Percentiles rank a stretch among this genome's conserved stretches.
These are phyloP conservation scores for Carex kokanica DNA, from an alignment of 176 grass and related monocot species.

Conservation along the genomic window DNA sequence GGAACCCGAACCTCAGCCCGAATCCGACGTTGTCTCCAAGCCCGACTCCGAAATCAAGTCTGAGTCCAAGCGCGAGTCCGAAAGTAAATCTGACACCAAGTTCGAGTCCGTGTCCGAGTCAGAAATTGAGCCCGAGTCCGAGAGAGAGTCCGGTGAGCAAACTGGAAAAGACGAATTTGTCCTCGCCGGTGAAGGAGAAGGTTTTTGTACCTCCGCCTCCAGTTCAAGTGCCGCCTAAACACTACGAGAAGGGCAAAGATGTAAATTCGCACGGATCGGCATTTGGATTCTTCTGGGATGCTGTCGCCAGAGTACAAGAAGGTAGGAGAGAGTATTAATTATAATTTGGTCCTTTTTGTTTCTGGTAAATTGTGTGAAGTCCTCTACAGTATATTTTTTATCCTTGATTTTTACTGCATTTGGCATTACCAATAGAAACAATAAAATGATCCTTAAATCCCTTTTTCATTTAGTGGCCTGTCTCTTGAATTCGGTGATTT, in stretches of 20 bases:
- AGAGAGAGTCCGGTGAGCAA: slow-evolving; percentile 23
- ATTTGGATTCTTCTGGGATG: slow-evolving; percentile 85
- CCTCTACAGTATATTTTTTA: neutral
- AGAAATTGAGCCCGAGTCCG: slow-evolving; percentile 15
- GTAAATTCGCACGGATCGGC: slow-evolving; percentile 54
- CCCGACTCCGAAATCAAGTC: neutral
- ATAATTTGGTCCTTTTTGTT: slow-evolving; percentile 7
- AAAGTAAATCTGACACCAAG: neutral
- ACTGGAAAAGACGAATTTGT: slow-evolving; percentile 16
- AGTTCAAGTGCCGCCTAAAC: slow-evolving; percentile 70
- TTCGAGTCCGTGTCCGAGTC: slow-evolving; percentile 2
- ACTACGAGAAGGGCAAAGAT: slow-evolving; percentile 32
- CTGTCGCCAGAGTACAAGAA: slow-evolving; percentile 78
- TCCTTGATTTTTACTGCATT: slow-evolving; percentile 1
- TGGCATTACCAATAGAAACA: neutral
- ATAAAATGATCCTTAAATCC: neutral
- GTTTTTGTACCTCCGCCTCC: slow-evolving; percentile 23
- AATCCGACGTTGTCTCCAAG: slow-evolving; percentile 25
- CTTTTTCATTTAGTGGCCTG: neutral
- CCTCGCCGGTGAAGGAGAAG: slow-evolving; percentile 40
- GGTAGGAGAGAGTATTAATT: slow-evolving; percentile 30
- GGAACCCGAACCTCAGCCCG: slow-evolving; percentile 32
- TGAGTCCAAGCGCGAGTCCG: neutral
- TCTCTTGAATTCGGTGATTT: neutral
- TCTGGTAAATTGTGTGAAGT: neutral